These are phyloP conservation scores for Candida michaelii DNA, from an alignment of 805 yeast genomes.

Conservation along the genomic window DNA sequence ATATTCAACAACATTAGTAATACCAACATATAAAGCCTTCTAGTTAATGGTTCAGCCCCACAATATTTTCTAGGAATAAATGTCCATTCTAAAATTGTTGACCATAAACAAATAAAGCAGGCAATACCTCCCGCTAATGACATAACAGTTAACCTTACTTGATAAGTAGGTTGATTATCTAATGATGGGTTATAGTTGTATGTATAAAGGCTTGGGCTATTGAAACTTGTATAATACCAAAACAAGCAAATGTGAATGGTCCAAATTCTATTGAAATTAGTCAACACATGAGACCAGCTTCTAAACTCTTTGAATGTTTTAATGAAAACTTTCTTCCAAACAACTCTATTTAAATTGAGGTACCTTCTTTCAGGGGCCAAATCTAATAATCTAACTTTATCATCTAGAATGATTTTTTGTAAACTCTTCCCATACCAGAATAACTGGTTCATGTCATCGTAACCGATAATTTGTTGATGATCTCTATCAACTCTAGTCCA, in stretches of 20 bases:
- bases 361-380: constrained; percentile 58
- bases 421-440: constrained; percentile 82
- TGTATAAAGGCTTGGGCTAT: constrained; percentile 69
- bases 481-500: constrained; percentile 55
- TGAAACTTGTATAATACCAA: constrained; percentile 74
- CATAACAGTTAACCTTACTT: constrained; percentile 55
- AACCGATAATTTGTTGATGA: constrained; percentile 72
- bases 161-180: constrained; percentile 61
- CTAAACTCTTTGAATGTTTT: constrained; percentile 77
- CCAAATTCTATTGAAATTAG: constrained; percentile 80
- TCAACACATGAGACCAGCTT: constrained; percentile 71
- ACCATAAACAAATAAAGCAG: constrained; percentile 53
- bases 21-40: constrained; percentile 45
- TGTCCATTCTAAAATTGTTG: constrained; percentile 54
- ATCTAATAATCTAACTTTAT: constrained; percentile 51
- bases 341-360: constrained; percentile 48
- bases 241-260: constrained; percentile 70
- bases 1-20: constrained; percentile 45
- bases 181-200: constrained; percentile 49
- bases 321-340: constrained; percentile 67
- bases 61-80: constrained; percentile 75
- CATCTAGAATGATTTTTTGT: constrained; percentile 49
- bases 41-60: constrained; percentile 61
- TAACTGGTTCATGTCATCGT: constrained; percentile 85
- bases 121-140: constrained; percentile 69